A percentile compares a stretch with the other conserved stretches of the same genome.
These are phyloP conservation scores for Fusarium sp. DNA, from an alignment of 2,329 filamentous ascomycete genomes.

Conservation along the genomic window DNA sequence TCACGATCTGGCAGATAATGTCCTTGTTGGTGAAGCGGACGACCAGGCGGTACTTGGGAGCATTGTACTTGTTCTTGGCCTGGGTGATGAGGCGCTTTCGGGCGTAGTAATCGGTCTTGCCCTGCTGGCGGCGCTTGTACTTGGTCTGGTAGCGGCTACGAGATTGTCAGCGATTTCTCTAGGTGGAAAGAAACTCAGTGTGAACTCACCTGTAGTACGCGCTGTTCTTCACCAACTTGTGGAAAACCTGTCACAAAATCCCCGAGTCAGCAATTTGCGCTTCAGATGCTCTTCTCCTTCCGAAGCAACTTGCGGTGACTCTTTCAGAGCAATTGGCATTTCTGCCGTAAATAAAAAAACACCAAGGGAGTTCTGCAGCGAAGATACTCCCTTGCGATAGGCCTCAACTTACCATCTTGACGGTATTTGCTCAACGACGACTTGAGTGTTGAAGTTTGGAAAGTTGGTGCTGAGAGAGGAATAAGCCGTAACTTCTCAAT, in stretches of 20 bases:
- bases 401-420: constrained; percentile 76
- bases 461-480: constrained; percentile 45
- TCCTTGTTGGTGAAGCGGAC: constrained; percentile 99
- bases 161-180: constrained; percentile 38
- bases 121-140: constrained; percentile 95
- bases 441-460: constrained; percentile 48
- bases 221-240: constrained; percentile 96
- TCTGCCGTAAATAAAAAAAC: constrained; percentile 50
- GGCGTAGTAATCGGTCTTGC: constrained; percentile 99
- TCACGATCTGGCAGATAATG: constrained; percentile 98
- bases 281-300: constrained; percentile 80
- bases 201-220: constrained; percentile 93
- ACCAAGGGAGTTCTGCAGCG: constrained; percentile 30
- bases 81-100: constrained; percentile 99
- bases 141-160: constrained; percentile 97
- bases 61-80: constrained; percentile 99
- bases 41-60: constrained; percentile 99
- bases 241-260: constrained; percentile 75
- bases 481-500: constrained; percentile 42
- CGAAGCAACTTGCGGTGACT: constrained; percentile 99
- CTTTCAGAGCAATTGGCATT: constrained; percentile 61
- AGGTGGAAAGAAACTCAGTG: not conserved
- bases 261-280: constrained; percentile 99
- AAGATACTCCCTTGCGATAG: constrained; percentile 42
- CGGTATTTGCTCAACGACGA: constrained; percentile 59